Evolutionary conservation across 345 rosid genomes (phyloP), one percentile per base, ranked within the genome.

Genomic region (Adansonia digitata): DNA sequence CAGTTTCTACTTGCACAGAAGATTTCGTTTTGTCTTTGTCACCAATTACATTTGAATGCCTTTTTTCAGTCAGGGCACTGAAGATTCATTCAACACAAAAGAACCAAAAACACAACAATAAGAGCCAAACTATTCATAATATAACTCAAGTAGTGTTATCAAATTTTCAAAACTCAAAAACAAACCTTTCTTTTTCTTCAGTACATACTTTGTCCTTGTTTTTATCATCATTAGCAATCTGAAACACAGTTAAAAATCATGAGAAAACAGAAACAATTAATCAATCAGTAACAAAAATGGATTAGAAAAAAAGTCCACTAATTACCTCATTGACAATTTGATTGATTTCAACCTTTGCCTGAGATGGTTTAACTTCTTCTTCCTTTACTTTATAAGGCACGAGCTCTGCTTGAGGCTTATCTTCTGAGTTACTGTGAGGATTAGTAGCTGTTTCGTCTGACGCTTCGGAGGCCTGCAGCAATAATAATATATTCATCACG

Each of bases 151-250:
- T 62, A 74, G 49, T 57, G 13, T 62, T 63, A 11, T 7, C 24
- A 65, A n/a, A 26, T 14, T 18, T 45, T 43, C 37, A 42, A 72
- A 3, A 35, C 31, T 39, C 24, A 17, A 55, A 72, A 29, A 65
- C 69, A 42, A 62, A 92, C 97, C 97, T 87, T 71, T 45, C 69
- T 37, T 74, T 75, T n/a, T 76, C 83, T 80, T 76, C 81, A 56
- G 71, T 31, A 57, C 79, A 77, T 40, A 7, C 55, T 45, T 66
- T 45, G 40, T 66, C 80, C 67, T 76, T 72, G 27, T 68, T 45
- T 65, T 73, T 31, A 46, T 71, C 35, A 69, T 26, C 79, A 42
- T 71, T 61, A 68, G 74, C 55, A 67, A 80, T 69, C 89, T 88
- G 78, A 22, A 63, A 62, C 29, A n/a, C 49, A 34, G 53, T n/a